Base-by-base conservation (phyloP, 2,329 filamentous ascomycete species). In the Lecanosticta acicola region DNA sequence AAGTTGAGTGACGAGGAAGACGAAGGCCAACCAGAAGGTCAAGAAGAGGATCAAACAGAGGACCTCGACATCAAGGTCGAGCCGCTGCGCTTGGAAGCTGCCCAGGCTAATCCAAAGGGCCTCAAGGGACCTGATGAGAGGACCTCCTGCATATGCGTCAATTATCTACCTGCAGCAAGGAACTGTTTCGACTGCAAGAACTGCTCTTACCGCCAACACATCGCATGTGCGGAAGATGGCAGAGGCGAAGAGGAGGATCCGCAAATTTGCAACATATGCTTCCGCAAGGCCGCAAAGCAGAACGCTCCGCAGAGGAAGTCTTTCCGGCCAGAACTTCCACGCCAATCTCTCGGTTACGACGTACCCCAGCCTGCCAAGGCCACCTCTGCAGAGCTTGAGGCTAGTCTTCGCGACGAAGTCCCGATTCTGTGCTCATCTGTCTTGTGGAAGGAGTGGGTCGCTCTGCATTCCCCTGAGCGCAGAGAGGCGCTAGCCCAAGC, bases 381-480 rank as follows among this genome's bases (percentile, higher is more conserved):
- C 33, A 35, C 8, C 24, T n/a, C n/a, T 17, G 33, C 3, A 39
- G 29, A 10, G 24, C 14, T n/a, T 18, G 11, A 16, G 20, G 4
- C 43, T 42, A 18, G 32, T 37, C 17, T 44, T 45, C 24, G 29
- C 11, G 38, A 50, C n/a, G 54, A 54, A 29, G 43, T 56, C 4
- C 49, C 36, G 17, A 36, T 34, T 9, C 49, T 56, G 13, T 50
- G 49, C 37, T 36, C 43, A 3, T 45, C 45, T 17, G 37, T 50
- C 36, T 41, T 56, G 4, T 56, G 54, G 54, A 41, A 45, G 24
- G 42, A 46, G 14, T 56, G 47, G 43, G 33, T 39, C 17, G 39
- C 44, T 36, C 41, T 54, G 9, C 43, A 49, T 3, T 21, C 18
- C 3, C 40, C 45, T n/a, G 36, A 11, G 1, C 16, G 50, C 20